These are phyloP conservation scores for Spergularia marina DNA, from an alignment of 148 eudicot species.

Conservation along the genomic window DNA sequence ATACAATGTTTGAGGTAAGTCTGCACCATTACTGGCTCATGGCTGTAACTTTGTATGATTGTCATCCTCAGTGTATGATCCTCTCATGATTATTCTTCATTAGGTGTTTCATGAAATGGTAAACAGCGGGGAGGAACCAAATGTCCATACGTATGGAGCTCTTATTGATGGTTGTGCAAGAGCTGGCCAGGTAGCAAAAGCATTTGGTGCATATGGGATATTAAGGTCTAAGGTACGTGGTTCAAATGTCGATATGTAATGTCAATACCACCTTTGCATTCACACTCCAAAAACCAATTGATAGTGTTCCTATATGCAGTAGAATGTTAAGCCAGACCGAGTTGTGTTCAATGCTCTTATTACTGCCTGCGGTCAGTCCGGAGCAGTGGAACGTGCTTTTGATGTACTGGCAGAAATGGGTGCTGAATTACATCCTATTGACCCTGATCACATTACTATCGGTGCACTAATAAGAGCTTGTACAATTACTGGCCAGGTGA, in stretches of 20 bases:
- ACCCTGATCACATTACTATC: constrained; percentile 91
- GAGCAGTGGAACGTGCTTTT: constrained; percentile 98
- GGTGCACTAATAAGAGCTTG: constrained; percentile 97
- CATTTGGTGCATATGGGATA: constrained; percentile 99
- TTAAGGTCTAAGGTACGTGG: constrained; percentile 84
- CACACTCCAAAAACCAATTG: constrained; percentile 30
- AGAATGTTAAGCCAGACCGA: constrained; percentile 99
- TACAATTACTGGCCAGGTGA: constrained; percentile 82
- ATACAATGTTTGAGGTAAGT: constrained; percentile 87
- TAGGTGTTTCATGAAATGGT: constrained; percentile 98
- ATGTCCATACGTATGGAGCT: constrained; percentile 90
- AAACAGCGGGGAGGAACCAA: constrained; percentile 78
- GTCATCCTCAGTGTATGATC: constrained; percentile 4
- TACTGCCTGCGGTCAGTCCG: constrained; percentile 96
- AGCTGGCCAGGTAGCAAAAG: constrained; percentile 96
- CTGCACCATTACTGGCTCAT: constrained; percentile 4
- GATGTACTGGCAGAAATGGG: constrained; percentile 91
- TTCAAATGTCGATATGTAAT: constrained; percentile 4
- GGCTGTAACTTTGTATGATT: constrained; percentile 2
- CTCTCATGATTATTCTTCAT: constrained; percentile 15
- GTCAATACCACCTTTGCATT: constrained; percentile 12
- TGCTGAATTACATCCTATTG: constrained; percentile 65
- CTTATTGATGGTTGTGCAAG: constrained; percentile 97
- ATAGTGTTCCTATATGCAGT: constrained; percentile 57
- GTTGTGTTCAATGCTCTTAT: constrained; percentile 97